Conservation (phyloP, 805 yeast genomes). For the Vanderwaltozyma verrucispora region DNA sequence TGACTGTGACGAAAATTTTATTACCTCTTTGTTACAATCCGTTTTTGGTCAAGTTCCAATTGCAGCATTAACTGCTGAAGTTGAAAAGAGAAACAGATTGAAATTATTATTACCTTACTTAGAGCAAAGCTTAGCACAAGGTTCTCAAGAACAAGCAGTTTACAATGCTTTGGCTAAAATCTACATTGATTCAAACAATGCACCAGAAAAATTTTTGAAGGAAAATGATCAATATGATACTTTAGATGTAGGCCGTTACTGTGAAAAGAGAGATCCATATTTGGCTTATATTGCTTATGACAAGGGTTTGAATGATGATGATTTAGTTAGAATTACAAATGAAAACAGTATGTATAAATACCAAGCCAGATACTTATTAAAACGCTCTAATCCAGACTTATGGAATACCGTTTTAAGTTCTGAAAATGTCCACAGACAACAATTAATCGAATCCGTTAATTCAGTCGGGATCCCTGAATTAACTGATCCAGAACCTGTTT, state of each 20-base stretch:
- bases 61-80: slow-evolving; percentile 80
- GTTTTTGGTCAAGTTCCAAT: slow-evolving; percentile 94
- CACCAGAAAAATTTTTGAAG: slow-evolving; percentile 91
- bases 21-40: slow-evolving; percentile 67
- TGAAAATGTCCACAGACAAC: slow-evolving; percentile 82
- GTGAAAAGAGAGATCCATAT: slow-evolving; percentile 98
- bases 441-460: slow-evolving; percentile 85
- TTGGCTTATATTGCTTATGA: slow-evolving; percentile 96
- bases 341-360: slow-evolving; percentile 97
- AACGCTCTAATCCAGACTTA: slow-evolving; percentile 73
- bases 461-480: slow-evolving; percentile 95
- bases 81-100: slow-evolving; percentile 90
- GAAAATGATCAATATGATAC: slow-evolving; percentile 89
- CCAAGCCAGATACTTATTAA: slow-evolving; percentile 91
- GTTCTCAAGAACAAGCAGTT: slow-evolving; percentile 82
- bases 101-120: slow-evolving; percentile 87
- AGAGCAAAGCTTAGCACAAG: slow-evolving; percentile 77
- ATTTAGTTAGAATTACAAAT: slow-evolving; percentile 83
- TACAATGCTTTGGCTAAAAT: slow-evolving; percentile 94
- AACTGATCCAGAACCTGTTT: slow-evolving; percentile 86
- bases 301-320: slow-evolving; percentile 86
- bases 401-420: slow-evolving; percentile 72
- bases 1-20: slow-evolving; percentile 88
- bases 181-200: slow-evolving; percentile 94
- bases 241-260: slow-evolving; percentile 91